Evolutionary conservation across 2,329 filamentous ascomycete species (phyloP).

Genomic region (Cercospora beticola): DNA sequence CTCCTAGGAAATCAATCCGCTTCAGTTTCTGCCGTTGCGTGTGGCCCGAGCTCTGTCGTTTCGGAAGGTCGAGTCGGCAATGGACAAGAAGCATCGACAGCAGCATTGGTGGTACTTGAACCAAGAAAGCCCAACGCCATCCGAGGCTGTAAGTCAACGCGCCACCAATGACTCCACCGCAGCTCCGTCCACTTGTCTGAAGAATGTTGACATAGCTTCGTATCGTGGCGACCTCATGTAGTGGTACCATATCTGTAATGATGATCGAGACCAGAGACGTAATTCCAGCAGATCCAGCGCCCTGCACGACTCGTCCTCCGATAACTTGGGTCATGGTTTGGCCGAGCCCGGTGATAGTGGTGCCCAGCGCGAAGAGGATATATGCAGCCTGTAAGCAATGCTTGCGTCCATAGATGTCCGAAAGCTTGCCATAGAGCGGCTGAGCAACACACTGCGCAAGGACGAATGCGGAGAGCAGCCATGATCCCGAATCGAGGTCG

Average conservation of each 20-base stretch:
- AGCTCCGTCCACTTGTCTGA: slow-evolving; percentile 50
- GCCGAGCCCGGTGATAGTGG: slow-evolving; percentile 42
- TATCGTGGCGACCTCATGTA: slow-evolving; percentile 50
- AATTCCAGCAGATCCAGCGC: slow-evolving; percentile 48
- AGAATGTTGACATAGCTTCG: slow-evolving; percentile 54
- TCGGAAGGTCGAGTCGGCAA: slow-evolving; percentile 28
- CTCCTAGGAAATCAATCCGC: slow-evolving; percentile 61
- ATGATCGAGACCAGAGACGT: slow-evolving; percentile 49
- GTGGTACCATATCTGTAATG: slow-evolving; percentile 51
- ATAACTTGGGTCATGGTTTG: slow-evolving; percentile 43
- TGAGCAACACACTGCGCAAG: slow-evolving; percentile 46
- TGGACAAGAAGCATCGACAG: slow-evolving; percentile 52
- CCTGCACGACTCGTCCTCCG: slow-evolving; percentile 43
- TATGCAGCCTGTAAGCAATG: slow-evolving; percentile 43
- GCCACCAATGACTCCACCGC: slow-evolving; percentile 59
- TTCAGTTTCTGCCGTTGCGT: slow-evolving; percentile 41
- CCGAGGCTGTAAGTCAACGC: slow-evolving; percentile 62
- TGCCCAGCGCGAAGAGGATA: slow-evolving; percentile 44
- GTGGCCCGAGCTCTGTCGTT: slow-evolving; percentile 3
- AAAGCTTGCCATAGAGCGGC: slow-evolving; percentile 47
- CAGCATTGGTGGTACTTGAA: slow-evolving; percentile 57
- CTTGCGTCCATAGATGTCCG: slow-evolving; percentile 49
- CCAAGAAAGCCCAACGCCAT: slow-evolving; percentile 65
- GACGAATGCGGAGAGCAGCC: slow-evolving; percentile 48
- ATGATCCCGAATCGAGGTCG: slow-evolving; percentile 43